Conservation (phyloP, 345 rosid genomes). For the Barbarea vulgaris region DNA sequence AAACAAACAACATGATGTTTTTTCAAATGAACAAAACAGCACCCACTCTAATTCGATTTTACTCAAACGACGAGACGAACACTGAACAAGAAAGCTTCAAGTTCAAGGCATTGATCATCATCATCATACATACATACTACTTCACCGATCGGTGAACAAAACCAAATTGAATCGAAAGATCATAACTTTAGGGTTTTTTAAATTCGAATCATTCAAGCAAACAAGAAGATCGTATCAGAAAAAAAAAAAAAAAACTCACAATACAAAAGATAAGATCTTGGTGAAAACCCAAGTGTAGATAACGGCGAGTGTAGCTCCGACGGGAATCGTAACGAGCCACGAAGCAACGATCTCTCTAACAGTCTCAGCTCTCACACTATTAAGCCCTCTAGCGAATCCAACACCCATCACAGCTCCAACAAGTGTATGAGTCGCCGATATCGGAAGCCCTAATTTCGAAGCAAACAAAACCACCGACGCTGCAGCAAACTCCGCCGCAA, state of each 20-base stretch:
- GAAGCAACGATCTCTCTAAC: constrained; percentile 89
- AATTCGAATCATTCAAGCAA: constrained; percentile 18
- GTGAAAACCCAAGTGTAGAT: constrained; percentile 89
- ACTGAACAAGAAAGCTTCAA: not conserved
- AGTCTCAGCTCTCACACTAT: constrained; percentile 84
- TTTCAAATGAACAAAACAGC: not conserved
- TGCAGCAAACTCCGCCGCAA: constrained; percentile 96
- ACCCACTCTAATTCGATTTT: constrained; percentile 4
- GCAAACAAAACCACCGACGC: constrained; percentile 93
- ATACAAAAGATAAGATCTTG: constrained; percentile 64
- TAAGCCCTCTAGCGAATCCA: constrained; percentile 93
- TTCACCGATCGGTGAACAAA: constrained; percentile 35
- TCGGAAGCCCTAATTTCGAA: constrained; percentile 83
- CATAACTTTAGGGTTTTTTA: not conserved
- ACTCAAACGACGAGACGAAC: not conserved
- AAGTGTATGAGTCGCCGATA: constrained; percentile 89
- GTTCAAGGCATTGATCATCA: not conserved
- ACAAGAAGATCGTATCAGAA: constrained; percentile 30
- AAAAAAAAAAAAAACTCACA: constrained; percentile 43
- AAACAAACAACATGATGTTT: constrained; percentile 3
- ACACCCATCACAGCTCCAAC: constrained; percentile 99
- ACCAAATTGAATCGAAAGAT: not conserved
- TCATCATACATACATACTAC: not conserved
- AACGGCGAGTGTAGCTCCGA: constrained; percentile 79
- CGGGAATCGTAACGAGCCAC: constrained; percentile 92